Base-by-base conservation (phyloP, 2,329 filamentous ascomycete species). In the Colletotrichum musicola region DNA sequence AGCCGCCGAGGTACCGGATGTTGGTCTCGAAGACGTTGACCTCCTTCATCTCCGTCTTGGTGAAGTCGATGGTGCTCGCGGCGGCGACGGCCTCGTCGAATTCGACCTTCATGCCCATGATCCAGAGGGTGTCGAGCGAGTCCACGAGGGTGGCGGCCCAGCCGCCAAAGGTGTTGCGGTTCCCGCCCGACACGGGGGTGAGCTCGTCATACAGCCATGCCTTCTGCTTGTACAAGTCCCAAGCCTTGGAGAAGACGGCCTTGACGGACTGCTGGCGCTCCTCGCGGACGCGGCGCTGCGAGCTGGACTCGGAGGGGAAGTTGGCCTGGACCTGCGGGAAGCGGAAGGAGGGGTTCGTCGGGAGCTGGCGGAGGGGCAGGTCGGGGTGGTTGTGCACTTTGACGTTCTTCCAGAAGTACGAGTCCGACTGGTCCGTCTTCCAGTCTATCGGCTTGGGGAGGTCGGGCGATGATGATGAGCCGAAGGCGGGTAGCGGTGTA, bases 61-160 rank as follows among this genome's bases (percentile, higher is more conserved):
- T 79, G 70, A 86, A 89, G 73, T 89, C 83, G 62, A 89, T 81
- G 18, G 77, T 75, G 25, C 77, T 77, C 2, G 85, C 81, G 2
- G 84, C 86, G 30, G 79, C 77, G 2, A 85, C 83, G 4, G 88
- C 88, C 20, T 83, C 76, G 57, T 84, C 77, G 71, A 91, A 90
- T 38, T 91, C 89, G 1, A 84, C 79, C 38, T 82, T 77, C 49
- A 90, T 76, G 6, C 78, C 88, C 88, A 90, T 89, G 53, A 91
- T 90, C 81, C 84, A 86, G 2, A 91, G 82, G 0, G 88, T 89
- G 69, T 90, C 88, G 58, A 91, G 80, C 0, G 84, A 79, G 73
- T 91, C 89, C 25, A 91, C 84, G 57, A 90, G 75, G 0, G 88
- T 89, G 3, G 88, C 88, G 0, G 82, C 87, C 83, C 86, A 89